Base-by-base conservation (phyloP, 306 rosid genomes). In the Cucurbita argyrosperma region DNA sequence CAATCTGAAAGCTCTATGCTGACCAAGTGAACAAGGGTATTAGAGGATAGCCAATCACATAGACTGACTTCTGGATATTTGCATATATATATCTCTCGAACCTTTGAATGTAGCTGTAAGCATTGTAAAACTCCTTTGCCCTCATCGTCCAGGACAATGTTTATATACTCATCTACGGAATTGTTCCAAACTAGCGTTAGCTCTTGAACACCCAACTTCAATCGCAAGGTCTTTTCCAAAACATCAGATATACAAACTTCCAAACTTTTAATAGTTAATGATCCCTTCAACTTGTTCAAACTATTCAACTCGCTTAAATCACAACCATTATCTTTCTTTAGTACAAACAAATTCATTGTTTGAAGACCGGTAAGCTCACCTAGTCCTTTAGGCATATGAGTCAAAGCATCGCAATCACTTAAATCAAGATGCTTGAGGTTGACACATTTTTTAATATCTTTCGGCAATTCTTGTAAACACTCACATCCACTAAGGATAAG, bases 401-500 rank as follows among this genome's bases (percentile, higher is more conserved):
- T 71, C 61, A 77, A 46, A 1, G 5, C 0, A 1, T 4, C 0
- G 8, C 76, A 71, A 5, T 7, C 16, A 5, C n/a, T 0, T 10
- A 57, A 8, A 23, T 59, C 72, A 11, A 77, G 76, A 71, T 77
- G 76, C 19, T 21, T 71, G 16, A 77, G 80, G 21, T 60, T 71
- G 23, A 71, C 50, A 19, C 39, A 55, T 5, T 71, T 77, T 4
- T 12, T 14, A 58, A 60, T 50, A 55, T 49, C 80, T n/a, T 16
- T 59, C 0, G 80, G 76, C 46, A 77, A 9, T 60, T 57, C 63
- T 5, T 15, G 1, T 13, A 77, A 70, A 3, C 0, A 1, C 0
- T 0, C 0, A n/a, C 71, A 77, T 12, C 3, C 0, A 11, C 4
- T 0, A 53, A 53, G 58, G 26, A 53, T 53, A 53, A 53, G 58